Evolutionary conservation across 345 rosid species (phyloP).

Genomic region (Aquilaria yunnanensis): DNA sequence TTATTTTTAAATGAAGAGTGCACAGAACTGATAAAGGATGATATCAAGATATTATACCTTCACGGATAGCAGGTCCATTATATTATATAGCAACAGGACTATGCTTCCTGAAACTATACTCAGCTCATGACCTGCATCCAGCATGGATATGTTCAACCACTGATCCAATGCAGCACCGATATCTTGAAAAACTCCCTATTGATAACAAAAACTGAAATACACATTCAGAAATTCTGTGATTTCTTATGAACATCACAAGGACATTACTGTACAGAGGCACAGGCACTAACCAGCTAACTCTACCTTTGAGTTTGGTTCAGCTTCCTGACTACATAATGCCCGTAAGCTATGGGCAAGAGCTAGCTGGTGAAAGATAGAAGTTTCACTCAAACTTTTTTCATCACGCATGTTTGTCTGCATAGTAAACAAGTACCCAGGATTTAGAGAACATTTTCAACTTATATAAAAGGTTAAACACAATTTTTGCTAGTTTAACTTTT

Average conservation of each 20-base stretch:
- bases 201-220: constrained; percentile 13
- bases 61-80: constrained; percentile 61
- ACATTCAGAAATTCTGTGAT: constrained; percentile 10
- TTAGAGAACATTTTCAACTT: too few relatives aligned
- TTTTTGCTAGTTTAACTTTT: too few relatives aligned
- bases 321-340: constrained; percentile 67
- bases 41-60: constrained; percentile 47
- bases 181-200: constrained; percentile 60
- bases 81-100: constrained; percentile 48
- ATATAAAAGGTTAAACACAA: too few relatives aligned
- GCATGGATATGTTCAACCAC: constrained; percentile 42
- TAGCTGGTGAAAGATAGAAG: constrained; percentile 36
- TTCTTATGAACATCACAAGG: background rate
- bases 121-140: constrained; percentile 26
- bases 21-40: background rate
- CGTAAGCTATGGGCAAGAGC: constrained; percentile 69
- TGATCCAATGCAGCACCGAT: constrained; percentile 47
- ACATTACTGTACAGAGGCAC: constrained; percentile 2
- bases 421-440: background rate
- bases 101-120: constrained; percentile 31
- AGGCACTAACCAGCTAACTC: constrained; percentile 20
- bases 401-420: constrained; percentile 30
- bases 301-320: constrained; percentile 83
- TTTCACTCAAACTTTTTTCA: constrained; percentile 17
- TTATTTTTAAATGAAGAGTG: too few relatives aligned